These are phyloP conservation scores for Amphichorda felina DNA, from an alignment of 2,329 filamentous ascomycete species.

Conservation along the genomic window DNA sequence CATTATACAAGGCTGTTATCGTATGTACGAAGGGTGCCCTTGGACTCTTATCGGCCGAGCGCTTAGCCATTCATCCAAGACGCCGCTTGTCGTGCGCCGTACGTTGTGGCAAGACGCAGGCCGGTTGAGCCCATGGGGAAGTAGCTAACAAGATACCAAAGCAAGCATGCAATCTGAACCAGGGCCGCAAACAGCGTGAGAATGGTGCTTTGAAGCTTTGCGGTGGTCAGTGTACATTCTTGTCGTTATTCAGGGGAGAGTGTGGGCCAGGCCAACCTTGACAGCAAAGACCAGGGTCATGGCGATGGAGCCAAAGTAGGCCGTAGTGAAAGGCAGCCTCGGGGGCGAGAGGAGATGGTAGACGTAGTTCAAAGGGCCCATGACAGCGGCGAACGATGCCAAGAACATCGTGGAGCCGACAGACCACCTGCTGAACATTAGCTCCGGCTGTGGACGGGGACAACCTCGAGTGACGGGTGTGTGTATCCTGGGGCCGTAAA, in stretches of 20 bases:
- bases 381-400: conserved; percentile 83
- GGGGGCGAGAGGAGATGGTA: conserved; percentile 76
- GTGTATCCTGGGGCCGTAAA: background rate
- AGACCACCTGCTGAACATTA: conserved; percentile 62
- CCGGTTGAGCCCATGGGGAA: conserved; percentile 94
- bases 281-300: conserved; percentile 87
- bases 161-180: conserved; percentile 67
- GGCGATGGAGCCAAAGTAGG: conserved; percentile 87
- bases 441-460: conserved; percentile 6
- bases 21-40: background rate
- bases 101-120: conserved; percentile 72
- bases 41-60: background rate
- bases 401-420: conserved; percentile 86
- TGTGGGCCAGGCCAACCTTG: conserved; percentile 51
- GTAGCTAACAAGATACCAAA: conserved; percentile 95
- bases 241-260: background rate
- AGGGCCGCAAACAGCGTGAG: conserved; percentile 78
- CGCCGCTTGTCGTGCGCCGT: conserved; percentile 73
- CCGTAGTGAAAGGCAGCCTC: conserved; percentile 81
- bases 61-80: conserved; percentile 72
- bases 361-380: conserved; percentile 77
- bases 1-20: conserved; percentile 1
- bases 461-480: background rate
- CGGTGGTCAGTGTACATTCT: conserved; percentile 8
- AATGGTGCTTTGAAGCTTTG: conserved; percentile 68